Base-by-base conservation (phyloP, 2,329 filamentous ascomycete species). In the Calonectria pauciramosa region DNA sequence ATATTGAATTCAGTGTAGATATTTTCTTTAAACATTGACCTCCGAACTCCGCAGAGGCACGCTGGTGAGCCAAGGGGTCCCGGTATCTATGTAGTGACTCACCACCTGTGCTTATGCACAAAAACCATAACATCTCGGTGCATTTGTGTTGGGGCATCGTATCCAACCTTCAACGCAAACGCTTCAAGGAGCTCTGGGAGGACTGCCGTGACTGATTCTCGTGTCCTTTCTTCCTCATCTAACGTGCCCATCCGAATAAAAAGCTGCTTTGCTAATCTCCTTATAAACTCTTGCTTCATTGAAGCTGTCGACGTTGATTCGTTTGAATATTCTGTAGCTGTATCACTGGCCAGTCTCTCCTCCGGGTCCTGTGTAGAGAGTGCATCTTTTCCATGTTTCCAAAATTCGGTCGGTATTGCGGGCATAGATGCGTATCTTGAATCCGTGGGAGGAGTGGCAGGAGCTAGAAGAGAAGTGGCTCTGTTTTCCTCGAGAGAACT, bases 381-480 rank as follows among this genome's bases (percentile, higher is more conserved):
- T n/a, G n/a, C n/a, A n/a, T n/a, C n/a, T n/a, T n/a, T n/a, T n/a
- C n/a, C n/a, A n/a, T n/a, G n/a, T n/a, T n/a, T n/a, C n/a, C n/a
- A n/a, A n/a, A n/a, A n/a, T 23, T 32, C 56, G n/a, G 14, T 3
- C 23, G 14, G 7, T 13, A 18, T 16, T 10, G 23, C 20, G 2
- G 47, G 34, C 11, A 10, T 7, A 14, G 65, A 68, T 14, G 65
- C 32, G 8, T 68, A 56, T 23, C 49, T 49, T 1, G 65, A 56
- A 26, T 56, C 65, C 3, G 64, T 67, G 13, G 86, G 86, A 10
- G 88, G 87, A 2, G 23, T 18, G 16, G 10, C 36, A 3, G 11
- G 13, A 9, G 36, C 23, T 64, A 18, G 16, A n/a, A n/a, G n/a
- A n/a, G n/a, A n/a, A n/a, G n/a, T n/a, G n/a, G n/a, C n/a, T n/a